These are phyloP conservation scores for Beauveria sp. DNA, from an alignment of 2,329 filamentous ascomycete species.

Conservation along the genomic window DNA sequence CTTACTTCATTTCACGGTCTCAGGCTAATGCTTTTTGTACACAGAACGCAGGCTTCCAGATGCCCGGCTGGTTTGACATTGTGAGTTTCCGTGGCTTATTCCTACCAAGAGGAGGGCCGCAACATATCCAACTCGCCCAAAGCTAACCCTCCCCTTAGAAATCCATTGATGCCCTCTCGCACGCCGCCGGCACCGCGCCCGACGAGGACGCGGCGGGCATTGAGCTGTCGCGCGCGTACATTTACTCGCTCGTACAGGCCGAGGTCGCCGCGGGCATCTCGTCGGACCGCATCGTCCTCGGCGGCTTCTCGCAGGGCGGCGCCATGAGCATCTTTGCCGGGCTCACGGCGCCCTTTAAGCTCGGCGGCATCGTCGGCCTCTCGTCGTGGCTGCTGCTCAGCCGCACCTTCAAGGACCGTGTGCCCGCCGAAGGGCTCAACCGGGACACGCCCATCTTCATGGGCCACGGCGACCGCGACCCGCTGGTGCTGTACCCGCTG, in stretches of 20 bases:
- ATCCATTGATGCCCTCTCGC: slow-evolving; percentile 25
- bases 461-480: slow-evolving; percentile 69
- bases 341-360: slow-evolving; percentile 61
- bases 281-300: slow-evolving; percentile 73
- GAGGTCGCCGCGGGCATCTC: slow-evolving; percentile 76
- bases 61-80: slow-evolving; percentile 88
- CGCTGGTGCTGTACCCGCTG: slow-evolving; percentile 61
- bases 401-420: slow-evolving; percentile 34
- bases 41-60: slow-evolving; percentile 66
- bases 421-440: slow-evolving; percentile 31
- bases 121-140: not conserved
- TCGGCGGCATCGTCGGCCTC: slow-evolving; percentile 83
- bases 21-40: no score
- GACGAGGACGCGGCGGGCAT: slow-evolving; percentile 67
- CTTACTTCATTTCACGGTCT: no score
- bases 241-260: slow-evolving; percentile 68
- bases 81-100: slow-evolving; percentile 29
- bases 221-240: slow-evolving; percentile 60
- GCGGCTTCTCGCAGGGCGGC: slow-evolving; percentile 80
- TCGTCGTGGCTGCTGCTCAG: slow-evolving; percentile 72
- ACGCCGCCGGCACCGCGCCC: slow-evolving; percentile 19
- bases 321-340: slow-evolving; percentile 79
- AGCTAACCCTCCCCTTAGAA: slow-evolving; percentile 18
- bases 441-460: slow-evolving; percentile 74
- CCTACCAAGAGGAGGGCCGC: not conserved